phyloP scores from a whole-genome alignment of 2,329 filamentous ascomycete species.

The Colletotrichum lentis region DNA sequence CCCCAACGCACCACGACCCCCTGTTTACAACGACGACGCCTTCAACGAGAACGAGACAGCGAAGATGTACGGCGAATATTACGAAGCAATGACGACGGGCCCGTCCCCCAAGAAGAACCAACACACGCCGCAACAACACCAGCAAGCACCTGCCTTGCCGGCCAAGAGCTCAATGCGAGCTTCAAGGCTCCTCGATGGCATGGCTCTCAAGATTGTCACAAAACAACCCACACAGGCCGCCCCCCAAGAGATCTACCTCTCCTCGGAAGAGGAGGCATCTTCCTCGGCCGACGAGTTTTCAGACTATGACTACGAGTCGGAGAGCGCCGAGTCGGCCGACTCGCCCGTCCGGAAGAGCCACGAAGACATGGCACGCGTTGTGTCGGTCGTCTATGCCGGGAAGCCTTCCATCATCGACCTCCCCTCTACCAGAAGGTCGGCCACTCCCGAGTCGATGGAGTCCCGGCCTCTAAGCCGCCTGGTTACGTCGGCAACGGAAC shows the following conservation, averaged over 20 bases:
- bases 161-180: constrained; percentile 59
- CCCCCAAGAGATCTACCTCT: constrained; percentile 69
- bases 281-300: constrained; percentile 69
- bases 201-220: constrained; percentile 46
- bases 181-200: constrained; percentile 55
- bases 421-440: constrained; percentile 50
- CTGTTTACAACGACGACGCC: constrained; percentile 33
- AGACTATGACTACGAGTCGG: constrained; percentile 58
- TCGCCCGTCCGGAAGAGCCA: constrained; percentile 52
- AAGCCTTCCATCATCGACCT: constrained; percentile 67
- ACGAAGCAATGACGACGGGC: constrained; percentile 38
- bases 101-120: constrained; percentile 37
- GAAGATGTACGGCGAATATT: constrained; percentile 40
- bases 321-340: constrained; percentile 46
- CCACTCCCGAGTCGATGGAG: constrained; percentile 52
- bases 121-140: constrained; percentile 24
- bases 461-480: constrained; percentile 42
- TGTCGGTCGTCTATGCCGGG: constrained; percentile 67
- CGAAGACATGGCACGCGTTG: constrained; percentile 65
- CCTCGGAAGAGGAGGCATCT: constrained; percentile 71
- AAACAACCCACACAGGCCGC: constrained; percentile 49
- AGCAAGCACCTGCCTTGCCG: constrained; percentile 56
- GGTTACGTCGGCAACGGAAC: constrained; percentile 43
- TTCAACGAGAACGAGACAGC: constrained; percentile 39
- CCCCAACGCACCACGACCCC: constrained; percentile 35